Conservation (phyloP, 2,329 filamentous ascomycete species). For the Microdochium trichocladiopsis region DNA sequence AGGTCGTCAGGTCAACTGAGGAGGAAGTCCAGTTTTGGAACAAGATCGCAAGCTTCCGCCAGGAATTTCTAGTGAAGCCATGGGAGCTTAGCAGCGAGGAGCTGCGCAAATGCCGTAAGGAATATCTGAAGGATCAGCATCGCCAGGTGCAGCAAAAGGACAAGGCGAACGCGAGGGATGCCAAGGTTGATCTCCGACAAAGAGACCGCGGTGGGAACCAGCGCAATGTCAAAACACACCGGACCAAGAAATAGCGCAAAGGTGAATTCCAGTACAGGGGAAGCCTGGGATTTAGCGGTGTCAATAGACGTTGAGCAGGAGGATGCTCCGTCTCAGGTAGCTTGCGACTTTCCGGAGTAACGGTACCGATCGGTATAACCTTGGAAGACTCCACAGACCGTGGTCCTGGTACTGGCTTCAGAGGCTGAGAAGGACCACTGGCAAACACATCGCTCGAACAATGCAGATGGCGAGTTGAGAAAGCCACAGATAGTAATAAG, state of each 20-base stretch:
- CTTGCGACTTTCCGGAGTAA: no score
- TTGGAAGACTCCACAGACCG: no score
- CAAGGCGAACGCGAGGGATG: slow-evolving; percentile 3
- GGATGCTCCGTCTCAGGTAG: no score
- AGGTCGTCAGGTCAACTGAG: slow-evolving; percentile 40
- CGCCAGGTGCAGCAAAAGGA: slow-evolving; percentile 12
- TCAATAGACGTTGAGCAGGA: no score
- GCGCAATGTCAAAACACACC: slow-evolving; percentile 1
- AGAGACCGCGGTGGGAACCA: slow-evolving; percentile 5
- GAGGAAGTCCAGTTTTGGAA: slow-evolving; percentile 55
- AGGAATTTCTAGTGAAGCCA: slow-evolving; percentile 39
- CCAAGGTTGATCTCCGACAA: background rate
- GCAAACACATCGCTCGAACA: no score
- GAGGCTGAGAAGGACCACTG: no score
- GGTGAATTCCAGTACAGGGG: background rate
- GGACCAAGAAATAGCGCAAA: background rate
- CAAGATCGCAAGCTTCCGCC: slow-evolving; percentile 41
- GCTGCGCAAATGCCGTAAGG: slow-evolving; percentile 41
- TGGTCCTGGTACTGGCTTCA: no score
- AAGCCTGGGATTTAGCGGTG: background rate
- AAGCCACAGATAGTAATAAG: no score
- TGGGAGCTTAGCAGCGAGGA: slow-evolving; percentile 47
- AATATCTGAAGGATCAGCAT: slow-evolving; percentile 28
- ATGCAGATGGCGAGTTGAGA: no score
- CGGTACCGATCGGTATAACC: no score